A percentile compares a stretch with the other conserved stretches of the same genome.
Evolutionary conservation across 2,329 filamentous ascomycete genomes (phyloP).

Genomic region (Leptoxyphium fumago): DNA sequence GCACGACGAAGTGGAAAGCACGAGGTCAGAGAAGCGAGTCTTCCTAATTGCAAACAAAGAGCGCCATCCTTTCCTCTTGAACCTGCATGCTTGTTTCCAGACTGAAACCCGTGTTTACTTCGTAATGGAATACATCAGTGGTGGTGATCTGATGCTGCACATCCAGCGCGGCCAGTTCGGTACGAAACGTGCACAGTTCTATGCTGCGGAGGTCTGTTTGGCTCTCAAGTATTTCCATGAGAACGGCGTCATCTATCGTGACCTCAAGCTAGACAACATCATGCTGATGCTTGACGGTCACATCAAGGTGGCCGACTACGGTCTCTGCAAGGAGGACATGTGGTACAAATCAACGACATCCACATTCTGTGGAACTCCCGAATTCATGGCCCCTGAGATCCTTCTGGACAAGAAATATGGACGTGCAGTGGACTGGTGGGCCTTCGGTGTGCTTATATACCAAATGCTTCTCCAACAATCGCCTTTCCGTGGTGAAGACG

Average conservation of each 20-base stretch:
- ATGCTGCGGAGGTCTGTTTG: conserved; percentile 91
- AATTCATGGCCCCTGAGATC: conserved; percentile 99
- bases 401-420: conserved; percentile 97
- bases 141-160: conserved; percentile 97
- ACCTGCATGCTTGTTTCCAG: conserved; percentile 94
- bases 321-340: conserved; percentile 99
- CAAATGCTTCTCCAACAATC: conserved; percentile 99
- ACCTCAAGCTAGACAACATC: conserved; percentile 75
- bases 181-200: conserved; percentile 91
- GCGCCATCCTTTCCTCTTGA: conserved; percentile 87
- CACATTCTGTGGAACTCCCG: conserved; percentile 98
- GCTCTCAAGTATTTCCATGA: conserved; percentile 99
- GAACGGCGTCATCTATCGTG: conserved; percentile 92
- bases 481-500: conserved; percentile 95
- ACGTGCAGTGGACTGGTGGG: conserved; percentile 97
- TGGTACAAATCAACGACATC: conserved; percentile 96
- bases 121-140: conserved; percentile 98
- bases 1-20: conserved; percentile 97
- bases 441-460: conserved; percentile 96
- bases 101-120: conserved; percentile 98
- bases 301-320: conserved; percentile 97
- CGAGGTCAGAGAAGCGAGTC: conserved; percentile 90
- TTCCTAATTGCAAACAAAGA: conserved; percentile 96
- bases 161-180: conserved; percentile 96
- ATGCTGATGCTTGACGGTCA: conserved; percentile 87